Evolutionary conservation across 2,329 filamentous ascomycete genomes (phyloP).

Genomic region (Teratosphaeriaceae sp.): DNA sequence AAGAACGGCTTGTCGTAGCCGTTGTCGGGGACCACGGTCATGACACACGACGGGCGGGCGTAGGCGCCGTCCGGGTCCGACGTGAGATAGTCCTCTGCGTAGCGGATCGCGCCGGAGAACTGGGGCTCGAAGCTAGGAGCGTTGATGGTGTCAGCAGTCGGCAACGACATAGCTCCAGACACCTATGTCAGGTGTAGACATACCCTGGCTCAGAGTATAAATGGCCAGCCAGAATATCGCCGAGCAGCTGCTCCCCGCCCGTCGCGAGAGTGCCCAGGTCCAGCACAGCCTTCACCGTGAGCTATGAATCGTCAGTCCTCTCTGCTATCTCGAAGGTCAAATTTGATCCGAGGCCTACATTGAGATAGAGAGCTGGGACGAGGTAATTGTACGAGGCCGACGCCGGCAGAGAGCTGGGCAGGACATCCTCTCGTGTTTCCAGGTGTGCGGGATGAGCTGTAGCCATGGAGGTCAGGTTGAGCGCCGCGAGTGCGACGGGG

Average conservation of each 20-base stretch:
- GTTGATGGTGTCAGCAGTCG: too few relatives aligned
- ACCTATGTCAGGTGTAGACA: too few relatives aligned
- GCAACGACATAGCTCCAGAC: too few relatives aligned
- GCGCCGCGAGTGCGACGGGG: background rate
- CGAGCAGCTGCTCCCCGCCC: constrained; percentile 4
- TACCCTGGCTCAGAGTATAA: constrained; percentile 1
- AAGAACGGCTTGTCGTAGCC: constrained; percentile 1
- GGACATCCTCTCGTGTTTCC: background rate
- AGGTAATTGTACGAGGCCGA: constrained; percentile 3
- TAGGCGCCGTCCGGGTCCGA: background rate
- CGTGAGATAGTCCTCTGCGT: constrained; percentile 4
- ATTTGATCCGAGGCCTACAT: background rate
- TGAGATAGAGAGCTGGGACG: constrained; percentile 3
- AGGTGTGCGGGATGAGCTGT: background rate
- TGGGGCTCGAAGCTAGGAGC: constrained; percentile 1
- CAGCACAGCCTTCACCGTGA: constrained; percentile 2
- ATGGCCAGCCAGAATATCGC: background rate
- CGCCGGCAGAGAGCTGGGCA: constrained; percentile 1
- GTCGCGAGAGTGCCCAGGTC: constrained; percentile 1
- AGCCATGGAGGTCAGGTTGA: background rate
- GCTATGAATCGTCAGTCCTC: background rate
- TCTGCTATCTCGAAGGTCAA: background rate
- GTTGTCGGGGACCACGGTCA: constrained; percentile 3
- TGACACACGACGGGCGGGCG: background rate
- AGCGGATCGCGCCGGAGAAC: constrained; percentile 1